Conservation (phyloP, 345 rosid species). For the Dimocarpus longan region DNA sequence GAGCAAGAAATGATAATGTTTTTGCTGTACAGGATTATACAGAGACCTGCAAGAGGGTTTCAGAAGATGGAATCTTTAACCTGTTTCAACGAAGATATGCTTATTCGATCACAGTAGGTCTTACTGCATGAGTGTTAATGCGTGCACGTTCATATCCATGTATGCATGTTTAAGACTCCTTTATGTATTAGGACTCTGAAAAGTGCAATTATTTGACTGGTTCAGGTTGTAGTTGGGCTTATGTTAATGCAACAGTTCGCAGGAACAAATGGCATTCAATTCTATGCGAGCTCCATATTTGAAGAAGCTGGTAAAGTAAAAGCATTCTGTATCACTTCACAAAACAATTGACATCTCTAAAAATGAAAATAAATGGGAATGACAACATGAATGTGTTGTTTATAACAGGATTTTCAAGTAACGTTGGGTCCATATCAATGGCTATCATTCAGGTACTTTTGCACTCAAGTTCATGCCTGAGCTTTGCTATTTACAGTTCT, state of each 20-base stretch:
- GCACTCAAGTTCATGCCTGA: not conserved
- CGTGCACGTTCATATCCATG: no score
- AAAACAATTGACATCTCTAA: not conserved
- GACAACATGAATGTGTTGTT: not conserved
- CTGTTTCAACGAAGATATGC: conserved; percentile 44
- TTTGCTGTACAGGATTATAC: conserved; percentile 41
- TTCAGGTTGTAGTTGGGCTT: conserved; percentile 68
- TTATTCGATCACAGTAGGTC: conserved; percentile 35
- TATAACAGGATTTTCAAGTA: conserved; percentile 68
- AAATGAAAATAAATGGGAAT: no score
- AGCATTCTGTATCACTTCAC: not conserved
- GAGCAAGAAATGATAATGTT: not conserved
- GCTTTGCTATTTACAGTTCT: conserved; percentile 7
- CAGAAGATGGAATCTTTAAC: conserved; percentile 41
- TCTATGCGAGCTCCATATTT: conserved; percentile 58
- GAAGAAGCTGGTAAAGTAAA: conserved; percentile 45
- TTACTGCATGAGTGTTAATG: no score
- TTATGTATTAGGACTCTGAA: no score
- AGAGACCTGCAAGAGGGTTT: conserved; percentile 32
- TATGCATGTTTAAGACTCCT: no score
- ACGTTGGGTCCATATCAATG: conserved; percentile 66
- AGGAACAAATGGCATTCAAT: conserved; percentile 59
- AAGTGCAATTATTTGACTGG: not conserved
- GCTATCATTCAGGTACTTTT: conserved; percentile 69
- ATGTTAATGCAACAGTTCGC: conserved; percentile 84